Percentiles rank a stretch among this genome's conserved stretches.
These are phyloP conservation scores for Cercospora zeae-maydis DNA, from an alignment of 2,329 filamentous ascomycete genomes.

Conservation along the genomic window DNA sequence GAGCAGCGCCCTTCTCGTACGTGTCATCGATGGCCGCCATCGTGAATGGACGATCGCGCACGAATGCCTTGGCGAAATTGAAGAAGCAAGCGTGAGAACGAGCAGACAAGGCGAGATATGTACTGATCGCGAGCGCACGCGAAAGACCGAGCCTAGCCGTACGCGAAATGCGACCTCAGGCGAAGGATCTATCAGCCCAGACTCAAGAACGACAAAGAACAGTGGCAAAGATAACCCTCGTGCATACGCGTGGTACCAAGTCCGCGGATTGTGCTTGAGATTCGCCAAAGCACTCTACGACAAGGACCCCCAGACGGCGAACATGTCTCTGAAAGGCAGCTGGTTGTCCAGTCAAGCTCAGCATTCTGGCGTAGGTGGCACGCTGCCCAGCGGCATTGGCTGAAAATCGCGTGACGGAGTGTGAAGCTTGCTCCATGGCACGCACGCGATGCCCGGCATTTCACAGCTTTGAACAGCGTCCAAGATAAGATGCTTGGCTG, in stretches of 20 bases:
- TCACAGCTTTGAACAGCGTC: too few relatives aligned
- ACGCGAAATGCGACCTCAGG: not conserved
- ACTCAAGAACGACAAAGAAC: not conserved
- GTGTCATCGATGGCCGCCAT: not conserved
- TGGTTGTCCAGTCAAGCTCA: constrained; percentile 3
- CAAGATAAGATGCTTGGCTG: not conserved
- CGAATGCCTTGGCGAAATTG: not conserved
- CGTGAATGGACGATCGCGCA: not conserved
- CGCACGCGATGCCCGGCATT: not conserved
- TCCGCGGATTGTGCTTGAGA: not conserved
- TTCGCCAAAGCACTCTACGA: not conserved
- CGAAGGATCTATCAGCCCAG: constrained; percentile 2
- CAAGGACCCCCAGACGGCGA: not conserved
- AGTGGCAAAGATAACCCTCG: not conserved
- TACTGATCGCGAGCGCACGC: not conserved
- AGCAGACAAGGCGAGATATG: not conserved
- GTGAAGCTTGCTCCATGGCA: not conserved
- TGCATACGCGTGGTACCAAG: not conserved
- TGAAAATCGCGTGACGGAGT: not conserved
- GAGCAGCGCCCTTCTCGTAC: constrained; percentile 9
- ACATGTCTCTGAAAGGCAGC: not conserved
- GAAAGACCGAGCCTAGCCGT: not conserved
- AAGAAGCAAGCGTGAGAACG: not conserved
- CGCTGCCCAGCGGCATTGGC: not conserved
- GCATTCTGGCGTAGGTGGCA: not conserved